Conservation (phyloP, 1,139 yeast species). For the Kodamaea alishanica region DNA sequence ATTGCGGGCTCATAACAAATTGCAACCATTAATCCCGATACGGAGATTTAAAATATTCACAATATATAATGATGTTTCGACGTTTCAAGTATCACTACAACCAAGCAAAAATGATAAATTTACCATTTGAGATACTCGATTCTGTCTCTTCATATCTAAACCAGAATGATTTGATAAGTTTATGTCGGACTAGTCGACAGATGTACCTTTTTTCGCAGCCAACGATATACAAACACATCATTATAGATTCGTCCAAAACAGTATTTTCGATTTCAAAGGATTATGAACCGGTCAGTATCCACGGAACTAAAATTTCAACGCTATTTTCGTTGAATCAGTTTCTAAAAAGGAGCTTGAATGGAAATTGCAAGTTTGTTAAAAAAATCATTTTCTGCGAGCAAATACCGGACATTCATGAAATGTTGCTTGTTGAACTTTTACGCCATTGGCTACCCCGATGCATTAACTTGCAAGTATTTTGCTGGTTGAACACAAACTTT, state of each 20-base stretch:
- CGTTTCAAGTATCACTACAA: no score
- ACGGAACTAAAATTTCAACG: conserved; percentile 12
- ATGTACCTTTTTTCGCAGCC: conserved; percentile 10
- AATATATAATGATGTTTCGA: no score
- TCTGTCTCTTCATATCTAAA: conserved; percentile 10
- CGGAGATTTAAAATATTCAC: conserved; percentile 2
- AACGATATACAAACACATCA: conserved; percentile 10
- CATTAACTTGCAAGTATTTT: conserved; percentile 10
- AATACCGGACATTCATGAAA: conserved; percentile 14
- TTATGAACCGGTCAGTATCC: conserved; percentile 2
- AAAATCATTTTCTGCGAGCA: conserved; percentile 9
- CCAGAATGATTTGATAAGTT: conserved; percentile 14
- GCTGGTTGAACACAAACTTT: conserved; percentile 13
- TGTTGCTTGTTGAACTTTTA: conserved; percentile 8
- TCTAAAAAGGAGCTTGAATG: conserved; percentile 8
- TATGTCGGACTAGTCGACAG: conserved; percentile 10
- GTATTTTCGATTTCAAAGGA: conserved; percentile 5
- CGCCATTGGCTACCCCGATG: conserved; percentile 7
- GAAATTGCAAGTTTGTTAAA: conserved; percentile 5
- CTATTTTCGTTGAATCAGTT: conserved; percentile 15
- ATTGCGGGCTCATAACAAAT: conserved; percentile 1
- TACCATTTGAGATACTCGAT: conserved; percentile 13
- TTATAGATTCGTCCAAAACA: conserved; percentile 13
- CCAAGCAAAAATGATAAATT: neutral
- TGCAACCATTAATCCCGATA: conserved; percentile 9